Conservation (phyloP, 2,329 filamentous ascomycete species). For the Metarhizium robertsii region DNA sequence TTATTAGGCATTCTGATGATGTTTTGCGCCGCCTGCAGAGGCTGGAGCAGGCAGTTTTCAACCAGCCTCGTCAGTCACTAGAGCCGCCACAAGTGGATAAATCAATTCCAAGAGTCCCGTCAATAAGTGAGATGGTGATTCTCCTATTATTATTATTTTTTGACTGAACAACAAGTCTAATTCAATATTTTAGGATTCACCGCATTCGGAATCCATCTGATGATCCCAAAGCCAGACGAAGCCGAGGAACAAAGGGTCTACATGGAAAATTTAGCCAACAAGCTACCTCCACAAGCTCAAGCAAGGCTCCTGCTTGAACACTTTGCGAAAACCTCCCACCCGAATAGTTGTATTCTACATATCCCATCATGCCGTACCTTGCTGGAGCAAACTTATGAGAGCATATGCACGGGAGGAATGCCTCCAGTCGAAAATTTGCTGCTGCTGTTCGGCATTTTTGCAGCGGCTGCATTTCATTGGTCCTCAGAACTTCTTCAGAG, state of each 20-base stretch:
- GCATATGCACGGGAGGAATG: not conserved
- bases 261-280: not conserved
- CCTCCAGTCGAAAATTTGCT: not conserved
- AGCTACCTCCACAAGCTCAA: not conserved
- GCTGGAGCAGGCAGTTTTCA: slow-evolving; percentile 4
- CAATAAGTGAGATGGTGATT: too few species aligned
- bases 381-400: slow-evolving; percentile 4
- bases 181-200: not conserved
- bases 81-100: too few species aligned
- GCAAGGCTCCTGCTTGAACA: slow-evolving; percentile 2
- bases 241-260: not conserved
- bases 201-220: not conserved
- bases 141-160: too few species aligned
- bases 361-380: slow-evolving; percentile 2
- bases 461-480: slow-evolving; percentile 1
- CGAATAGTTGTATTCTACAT: slow-evolving; percentile 4
- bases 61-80: not conserved
- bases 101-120: too few species aligned
- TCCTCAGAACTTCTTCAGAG: not conserved
- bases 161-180: not conserved
- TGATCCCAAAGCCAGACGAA: not conserved
- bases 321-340: slow-evolving; percentile 1
- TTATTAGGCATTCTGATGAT: slow-evolving; percentile 9
- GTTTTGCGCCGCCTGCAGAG: slow-evolving; percentile 2
- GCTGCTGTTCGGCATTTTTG: slow-evolving; percentile 4